These are phyloP conservation scores for Fusarium sp. DNA, from an alignment of 2,329 filamentous ascomycete species.

Conservation along the genomic window DNA sequence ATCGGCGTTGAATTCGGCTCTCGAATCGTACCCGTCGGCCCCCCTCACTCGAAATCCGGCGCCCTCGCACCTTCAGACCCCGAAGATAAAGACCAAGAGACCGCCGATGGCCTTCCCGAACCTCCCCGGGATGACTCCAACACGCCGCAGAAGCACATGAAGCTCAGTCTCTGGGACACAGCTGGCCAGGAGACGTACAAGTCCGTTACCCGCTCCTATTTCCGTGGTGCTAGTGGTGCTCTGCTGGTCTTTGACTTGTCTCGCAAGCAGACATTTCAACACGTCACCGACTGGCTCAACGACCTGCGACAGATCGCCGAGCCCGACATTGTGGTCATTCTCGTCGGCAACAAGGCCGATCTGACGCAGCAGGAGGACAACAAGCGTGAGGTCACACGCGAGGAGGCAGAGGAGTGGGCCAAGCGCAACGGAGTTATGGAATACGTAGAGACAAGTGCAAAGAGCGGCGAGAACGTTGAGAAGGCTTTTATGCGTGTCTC, in stretches of 20 bases:
- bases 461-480: slow-evolving; percentile 95
- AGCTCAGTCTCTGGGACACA: slow-evolving; percentile 94
- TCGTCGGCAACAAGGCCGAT: slow-evolving; percentile 97
- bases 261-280: slow-evolving; percentile 85
- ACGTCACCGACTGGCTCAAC: slow-evolving; percentile 93
- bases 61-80: slow-evolving; percentile 43
- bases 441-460: slow-evolving; percentile 97
- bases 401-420: slow-evolving; percentile 94
- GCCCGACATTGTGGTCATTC: slow-evolving; percentile 92
- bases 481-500: slow-evolving; percentile 93
- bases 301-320: slow-evolving; percentile 96
- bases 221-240: slow-evolving; percentile 79
- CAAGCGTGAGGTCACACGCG: slow-evolving; percentile 82
- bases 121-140: slow-evolving; percentile 62
- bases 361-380: slow-evolving; percentile 73
- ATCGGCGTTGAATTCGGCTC: slow-evolving; percentile 98
- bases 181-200: slow-evolving; percentile 98
- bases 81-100: slow-evolving; percentile 27
- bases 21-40: slow-evolving; percentile 90
- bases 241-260: slow-evolving; percentile 97
- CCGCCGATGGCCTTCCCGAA: slow-evolving; percentile 64
- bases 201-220: slow-evolving; percentile 93
- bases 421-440: slow-evolving; percentile 86
- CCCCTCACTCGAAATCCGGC: slow-evolving; percentile 74
- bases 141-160: slow-evolving; percentile 82